phyloP scores from a whole-genome alignment of 2,329 filamentous ascomycete genomes.

The Hysterium pulicare region DNA sequence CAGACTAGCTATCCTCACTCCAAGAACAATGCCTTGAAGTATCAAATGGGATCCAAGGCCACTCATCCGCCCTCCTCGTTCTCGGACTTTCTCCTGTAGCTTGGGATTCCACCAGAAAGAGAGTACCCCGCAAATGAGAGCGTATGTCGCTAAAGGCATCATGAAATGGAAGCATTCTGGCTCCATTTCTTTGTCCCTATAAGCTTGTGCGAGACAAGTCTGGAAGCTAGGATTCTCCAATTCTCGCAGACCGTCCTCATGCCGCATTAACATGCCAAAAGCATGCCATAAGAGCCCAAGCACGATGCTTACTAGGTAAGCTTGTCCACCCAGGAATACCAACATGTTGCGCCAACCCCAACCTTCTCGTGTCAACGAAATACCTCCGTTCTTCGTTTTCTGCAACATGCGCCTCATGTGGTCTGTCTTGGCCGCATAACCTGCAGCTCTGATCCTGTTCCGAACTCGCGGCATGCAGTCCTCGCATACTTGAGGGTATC shows the following conservation, averaged over 20 bases:
- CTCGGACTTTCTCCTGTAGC: conserved; percentile 60
- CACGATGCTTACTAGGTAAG: conserved; percentile 40
- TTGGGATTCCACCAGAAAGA: conserved; percentile 68
- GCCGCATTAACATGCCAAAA: conserved; percentile 19
- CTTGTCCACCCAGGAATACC: conserved; percentile 41
- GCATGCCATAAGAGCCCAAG: conserved; percentile 36
- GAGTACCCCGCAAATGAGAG: conserved; percentile 49
- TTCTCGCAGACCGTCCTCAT: conserved; percentile 8
- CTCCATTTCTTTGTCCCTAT: conserved; percentile 16
- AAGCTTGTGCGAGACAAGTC: conserved; percentile 21
- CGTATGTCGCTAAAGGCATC: conserved; percentile 15
- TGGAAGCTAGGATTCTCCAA: conserved; percentile 11
- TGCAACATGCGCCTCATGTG: conserved; percentile 73
- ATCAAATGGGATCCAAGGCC: conserved; percentile 65
- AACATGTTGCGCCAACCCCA: conserved; percentile 46
- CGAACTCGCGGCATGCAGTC: conserved; percentile 74
- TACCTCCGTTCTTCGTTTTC: conserved; percentile 39
- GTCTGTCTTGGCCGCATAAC: conserved; percentile 82
- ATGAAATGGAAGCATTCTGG: conserved; percentile 26
- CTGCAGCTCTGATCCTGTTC: conserved; percentile 64
- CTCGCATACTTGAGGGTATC: conserved; percentile 85
- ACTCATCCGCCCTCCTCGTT: conserved; percentile 49
- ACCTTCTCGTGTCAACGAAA: conserved; percentile 35
- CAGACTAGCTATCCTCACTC: conserved; percentile 49
- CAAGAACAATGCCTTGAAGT: conserved; percentile 59